A percentile compares a stretch with the other conserved stretches of the same genome.
phyloP scores from a whole-genome alignment of 495 filamentous ascomycete genomes.

The Aspergillus homomorphus region DNA sequence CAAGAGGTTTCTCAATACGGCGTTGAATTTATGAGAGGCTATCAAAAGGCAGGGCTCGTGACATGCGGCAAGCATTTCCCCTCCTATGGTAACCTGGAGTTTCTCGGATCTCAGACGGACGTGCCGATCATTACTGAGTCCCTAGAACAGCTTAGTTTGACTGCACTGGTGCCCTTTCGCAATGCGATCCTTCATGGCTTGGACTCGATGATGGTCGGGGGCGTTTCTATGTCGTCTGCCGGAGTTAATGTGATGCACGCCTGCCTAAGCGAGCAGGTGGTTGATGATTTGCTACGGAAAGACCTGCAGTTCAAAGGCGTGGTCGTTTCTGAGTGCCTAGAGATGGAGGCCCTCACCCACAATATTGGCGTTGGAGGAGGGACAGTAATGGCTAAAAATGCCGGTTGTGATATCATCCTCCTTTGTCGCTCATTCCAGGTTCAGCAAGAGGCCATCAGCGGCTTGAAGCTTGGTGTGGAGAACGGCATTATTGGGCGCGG shows the following conservation, averaged over 20 bases:
- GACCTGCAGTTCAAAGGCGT: constrained; percentile 85
- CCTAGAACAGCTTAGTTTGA: constrained; percentile 78
- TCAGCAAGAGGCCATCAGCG: constrained; percentile 82
- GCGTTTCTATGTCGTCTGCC: constrained; percentile 80
- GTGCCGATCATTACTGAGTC: constrained; percentile 92
- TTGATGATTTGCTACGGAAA: constrained; percentile 76
- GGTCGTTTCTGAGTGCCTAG: constrained; percentile 90
- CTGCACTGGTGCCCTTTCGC: constrained; percentile 79
- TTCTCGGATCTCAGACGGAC: constrained; percentile 78
- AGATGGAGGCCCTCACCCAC: constrained; percentile 88
- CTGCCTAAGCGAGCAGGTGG: constrained; percentile 84
- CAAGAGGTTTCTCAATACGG: constrained; percentile 87
- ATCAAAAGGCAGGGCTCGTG: constrained; percentile 76
- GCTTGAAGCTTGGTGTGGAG: constrained; percentile 78
- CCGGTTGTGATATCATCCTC: constrained; percentile 82
- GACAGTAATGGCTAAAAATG: constrained; percentile 91
- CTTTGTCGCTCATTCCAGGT: constrained; percentile 81
- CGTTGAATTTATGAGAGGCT: constrained; percentile 83
- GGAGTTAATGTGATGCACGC: constrained; percentile 90
- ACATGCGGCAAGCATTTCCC: constrained; percentile 93
- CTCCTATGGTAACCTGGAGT: constrained; percentile 89
- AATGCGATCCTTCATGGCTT: constrained; percentile 79
- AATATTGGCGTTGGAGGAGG: constrained; percentile 91
- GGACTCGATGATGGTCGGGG: constrained; percentile 91
- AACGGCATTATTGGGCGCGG: constrained; percentile 76